Conservation (phyloP, 305 asterid species). For the Fraxinus platypoda region DNA sequence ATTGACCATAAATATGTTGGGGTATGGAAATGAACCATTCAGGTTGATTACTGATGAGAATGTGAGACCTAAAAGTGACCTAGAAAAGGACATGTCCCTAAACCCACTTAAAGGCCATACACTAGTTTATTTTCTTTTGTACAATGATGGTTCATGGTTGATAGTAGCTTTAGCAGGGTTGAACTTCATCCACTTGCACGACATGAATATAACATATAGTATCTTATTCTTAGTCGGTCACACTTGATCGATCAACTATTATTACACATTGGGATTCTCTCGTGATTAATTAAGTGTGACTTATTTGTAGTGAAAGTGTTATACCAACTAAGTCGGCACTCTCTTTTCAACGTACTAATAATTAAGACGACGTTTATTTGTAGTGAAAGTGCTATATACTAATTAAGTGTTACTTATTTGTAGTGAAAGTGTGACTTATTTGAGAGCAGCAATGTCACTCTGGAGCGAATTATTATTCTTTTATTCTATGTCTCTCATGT, state of each 20-base stretch:
- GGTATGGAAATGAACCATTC: constrained; percentile 10
- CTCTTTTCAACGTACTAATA: too few species aligned
- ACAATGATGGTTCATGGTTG: neutral
- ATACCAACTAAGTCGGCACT: neutral
- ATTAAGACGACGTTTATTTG: too few species aligned
- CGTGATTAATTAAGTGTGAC: neutral
- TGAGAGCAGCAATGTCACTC: neutral
- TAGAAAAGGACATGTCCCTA: constrained; percentile 31
- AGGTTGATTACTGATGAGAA: neutral
- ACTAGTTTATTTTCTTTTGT: neutral
- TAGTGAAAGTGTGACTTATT: too few species aligned
- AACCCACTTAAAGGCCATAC: constrained; percentile 18
- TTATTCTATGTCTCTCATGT: neutral
- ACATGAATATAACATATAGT: neutral
- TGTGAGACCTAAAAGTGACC: constrained; percentile 21
- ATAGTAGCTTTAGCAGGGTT: neutral
- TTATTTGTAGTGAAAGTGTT: neutral
- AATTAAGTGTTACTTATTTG: too few species aligned
- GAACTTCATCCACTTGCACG: neutral
- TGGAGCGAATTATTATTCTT: neutral
- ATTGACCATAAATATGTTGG: neutral
- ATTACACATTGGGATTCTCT: neutral
- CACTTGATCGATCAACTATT: neutral
- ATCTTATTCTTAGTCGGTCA: neutral
- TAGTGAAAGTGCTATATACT: too few species aligned